Evolutionary conservation across 2,329 filamentous ascomycete species (phyloP), one percentile per base, ranked within the genome.

Genomic region (Fusarium vanettenii): DNA sequence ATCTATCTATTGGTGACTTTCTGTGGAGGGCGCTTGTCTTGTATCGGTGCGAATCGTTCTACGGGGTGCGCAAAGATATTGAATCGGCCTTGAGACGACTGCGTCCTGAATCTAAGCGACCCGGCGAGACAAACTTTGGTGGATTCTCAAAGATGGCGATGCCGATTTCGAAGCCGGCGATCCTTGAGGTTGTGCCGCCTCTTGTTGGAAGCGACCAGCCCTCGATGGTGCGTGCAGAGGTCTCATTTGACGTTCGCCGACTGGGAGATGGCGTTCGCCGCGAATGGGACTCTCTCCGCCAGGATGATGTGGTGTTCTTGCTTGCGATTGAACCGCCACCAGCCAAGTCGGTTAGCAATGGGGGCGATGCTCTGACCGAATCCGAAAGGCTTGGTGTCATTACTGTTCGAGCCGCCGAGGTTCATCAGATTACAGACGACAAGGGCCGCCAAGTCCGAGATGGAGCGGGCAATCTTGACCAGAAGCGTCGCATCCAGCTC

Each of bases 91-190:
- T 98, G 60, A 94, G 93, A 79, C 92, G 95, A 55, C 85, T 99
- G 69, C 91, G 93, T 74, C 95, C 96, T 2, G 90, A 92, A 74
- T 80, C 85, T 25, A 88, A 87, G 68, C 89, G 89, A 45, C 87
- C 90, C 41, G 93, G 92, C n/a, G 90, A 91, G 72, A 92, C 89
- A 0, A 87, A 85, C 6, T 98, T 98, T 80, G 88, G 92, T 14
- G 96, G 97, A 0, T 95, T 94, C 78, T 97, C 96, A 3, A 95
- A 92, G 78, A 98, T 98, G 95, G 95, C 95, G 4, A 87, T 98
- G 63, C 92, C 94, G 1, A 97, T 98, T 69, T 88, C 91, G 20
- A 97, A 94, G 78, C 94, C 95, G 72, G 92, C 94, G 16, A 94
- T 99, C 57, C 87, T 98, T 33, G 95, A 99, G 79, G 93, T 96